Conservation (phyloP, 1,284 basidiomycete genomes). For the Coniferiporia sulphurascens region DNA sequence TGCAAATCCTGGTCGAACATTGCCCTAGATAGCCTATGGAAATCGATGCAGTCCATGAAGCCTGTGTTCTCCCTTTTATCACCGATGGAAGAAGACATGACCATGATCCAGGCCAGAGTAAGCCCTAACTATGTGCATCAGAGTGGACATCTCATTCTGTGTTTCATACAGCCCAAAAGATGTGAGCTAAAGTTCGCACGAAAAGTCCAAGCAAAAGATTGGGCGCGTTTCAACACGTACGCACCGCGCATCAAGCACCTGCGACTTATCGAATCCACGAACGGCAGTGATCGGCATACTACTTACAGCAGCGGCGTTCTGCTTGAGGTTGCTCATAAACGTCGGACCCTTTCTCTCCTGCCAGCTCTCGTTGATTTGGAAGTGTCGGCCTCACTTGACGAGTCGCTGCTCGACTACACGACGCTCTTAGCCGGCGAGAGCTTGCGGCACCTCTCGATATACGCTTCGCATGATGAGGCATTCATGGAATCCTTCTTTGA, state of each 20-base stretch:
- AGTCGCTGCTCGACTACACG: neutral
- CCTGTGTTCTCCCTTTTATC: constrained; percentile 43
- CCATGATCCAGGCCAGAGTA: neutral
- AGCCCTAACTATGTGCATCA: neutral
- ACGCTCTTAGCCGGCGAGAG: neutral
- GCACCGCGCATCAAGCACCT: constrained; percentile 12
- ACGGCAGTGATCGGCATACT: neutral
- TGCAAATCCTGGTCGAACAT: constrained; percentile 48
- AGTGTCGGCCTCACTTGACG: neutral
- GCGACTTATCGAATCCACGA: constrained; percentile 47
- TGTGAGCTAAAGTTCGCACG: neutral
- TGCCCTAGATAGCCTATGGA: constrained; percentile 49
- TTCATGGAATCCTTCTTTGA: neutral
- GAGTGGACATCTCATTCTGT: neutral
- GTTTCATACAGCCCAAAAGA: neutral
- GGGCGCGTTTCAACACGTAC: neutral
- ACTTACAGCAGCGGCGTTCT: neutral
- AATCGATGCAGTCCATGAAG: constrained; percentile 39
- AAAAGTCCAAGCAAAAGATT: neutral
- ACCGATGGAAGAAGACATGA: constrained; percentile 22
- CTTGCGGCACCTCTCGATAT: neutral
- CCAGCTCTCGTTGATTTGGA: neutral
- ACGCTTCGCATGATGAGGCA: neutral
- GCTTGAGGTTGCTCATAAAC: neutral
- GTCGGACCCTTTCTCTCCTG: neutral